Percentiles rank a stretch among this genome's conserved stretches.
phyloP scores from a whole-genome alignment of 2,329 filamentous ascomycete species.

The Helicocarpus griseus region DNA sequence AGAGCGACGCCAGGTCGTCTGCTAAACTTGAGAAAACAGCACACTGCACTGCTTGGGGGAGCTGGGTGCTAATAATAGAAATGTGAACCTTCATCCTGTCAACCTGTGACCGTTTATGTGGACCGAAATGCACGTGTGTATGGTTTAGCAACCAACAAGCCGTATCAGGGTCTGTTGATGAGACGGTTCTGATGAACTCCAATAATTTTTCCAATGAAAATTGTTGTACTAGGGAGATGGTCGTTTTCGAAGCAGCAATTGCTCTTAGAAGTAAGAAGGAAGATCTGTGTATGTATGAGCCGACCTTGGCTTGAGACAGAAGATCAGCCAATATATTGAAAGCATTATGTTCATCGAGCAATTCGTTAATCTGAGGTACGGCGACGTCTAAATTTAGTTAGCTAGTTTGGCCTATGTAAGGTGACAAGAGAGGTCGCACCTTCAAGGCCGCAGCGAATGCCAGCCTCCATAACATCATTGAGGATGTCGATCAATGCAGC shows the following conservation, averaged over 20 bases:
- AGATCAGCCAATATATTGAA: background rate
- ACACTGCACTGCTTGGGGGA: conserved; percentile 20
- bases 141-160: conserved; percentile 25
- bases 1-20: conserved; percentile 19
- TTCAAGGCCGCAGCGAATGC: conserved; percentile 21
- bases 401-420: background rate
- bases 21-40: conserved; percentile 26
- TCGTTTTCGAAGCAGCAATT: background rate
- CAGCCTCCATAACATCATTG: conserved; percentile 26
- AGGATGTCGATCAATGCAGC: conserved; percentile 28
- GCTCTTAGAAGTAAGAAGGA: conserved; percentile 1
- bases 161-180: background rate
- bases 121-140: conserved; percentile 19
- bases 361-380: background rate
- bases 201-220: background rate
- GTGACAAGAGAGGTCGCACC: conserved; percentile 14
- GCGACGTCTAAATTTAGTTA: background rate
- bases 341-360: background rate
- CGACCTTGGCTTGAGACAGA: background rate
- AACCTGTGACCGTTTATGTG: conserved; percentile 15
- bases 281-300: background rate
- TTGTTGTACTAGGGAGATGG: background rate
- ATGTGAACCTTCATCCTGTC: conserved; percentile 22
- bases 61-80: conserved; percentile 19
- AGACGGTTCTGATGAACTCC: background rate